Evolutionary conservation across 345 rosid genomes (phyloP), one percentile per base, ranked within the genome.

Genomic region (Lenwebbia sp.): DNA sequence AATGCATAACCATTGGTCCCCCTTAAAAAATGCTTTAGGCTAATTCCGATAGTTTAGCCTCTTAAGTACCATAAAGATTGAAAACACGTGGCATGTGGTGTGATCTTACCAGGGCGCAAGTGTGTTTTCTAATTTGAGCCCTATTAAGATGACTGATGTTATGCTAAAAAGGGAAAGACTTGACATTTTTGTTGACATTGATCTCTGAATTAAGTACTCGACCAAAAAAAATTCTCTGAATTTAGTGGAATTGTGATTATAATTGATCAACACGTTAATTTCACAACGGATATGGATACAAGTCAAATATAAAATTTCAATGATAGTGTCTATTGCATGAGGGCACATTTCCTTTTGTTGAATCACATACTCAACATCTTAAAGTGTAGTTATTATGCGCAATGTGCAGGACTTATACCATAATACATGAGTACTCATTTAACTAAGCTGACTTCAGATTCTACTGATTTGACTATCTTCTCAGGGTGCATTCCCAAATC

Each of bases 121-220:
- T 15, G 3, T 33, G 23, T 33, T 1, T 30, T 30, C 23, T 65
- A 0, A 15, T 62, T 65, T 4, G 6, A 21, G 30, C 41, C 17
- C 7, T 62, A 10, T 1, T 30, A 65, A 21, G 44, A 15, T 15
- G 44, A 30, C 9, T 7, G 44, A 8, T 17, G 30, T 65, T 30
- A 30, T 30, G 0, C 23, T 0, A 28, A 28, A 28, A 28, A 60
- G 0, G 1, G 9, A 57, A 57, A 57, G 1, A 57, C 12, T 30
- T n/a, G 11, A 62, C 17, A 30, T 30, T 62, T 62, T 1, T 14
- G 1, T 3, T 14, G 40, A 62, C 37, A 30, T 54, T 0, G 6
- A 30, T 62, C 0, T 62, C 22, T 0, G 0, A 62, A 3, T 28
- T 62, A n/a, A n/a, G n/a, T n/a, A n/a, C n/a, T n/a, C n/a, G n/a